phyloP scores from a whole-genome alignment of 2,329 filamentous ascomycete genomes.

The Scedosporium aurantiacum region DNA sequence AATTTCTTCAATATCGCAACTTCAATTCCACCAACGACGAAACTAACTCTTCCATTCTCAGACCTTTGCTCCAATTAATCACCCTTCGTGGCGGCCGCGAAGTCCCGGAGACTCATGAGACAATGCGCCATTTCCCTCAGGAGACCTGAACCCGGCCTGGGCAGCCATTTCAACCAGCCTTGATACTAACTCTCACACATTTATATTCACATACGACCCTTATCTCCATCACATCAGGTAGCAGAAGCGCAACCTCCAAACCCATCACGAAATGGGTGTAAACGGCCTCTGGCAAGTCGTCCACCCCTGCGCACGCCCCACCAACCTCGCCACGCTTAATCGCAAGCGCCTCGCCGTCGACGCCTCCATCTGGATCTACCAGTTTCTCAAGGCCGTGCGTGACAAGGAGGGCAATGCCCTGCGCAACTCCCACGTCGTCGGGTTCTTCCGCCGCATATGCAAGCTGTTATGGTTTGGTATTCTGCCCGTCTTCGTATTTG shows the following conservation, averaged over 20 bases:
- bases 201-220: neutral
- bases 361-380: conserved; percentile 99
- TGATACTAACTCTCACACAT: neutral
- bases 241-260: neutral
- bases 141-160: conserved; percentile 1
- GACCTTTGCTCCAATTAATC: neutral
- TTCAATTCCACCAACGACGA: neutral
- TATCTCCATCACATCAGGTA: neutral
- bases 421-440: conserved; percentile 89
- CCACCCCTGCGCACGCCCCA: conserved; percentile 88
- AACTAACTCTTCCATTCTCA: neutral
- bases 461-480: conserved; percentile 96
- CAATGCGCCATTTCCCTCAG: neutral
- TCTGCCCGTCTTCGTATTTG: conserved; percentile 93
- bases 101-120: neutral
- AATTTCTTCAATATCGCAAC: neutral
- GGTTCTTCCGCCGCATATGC: conserved; percentile 97
- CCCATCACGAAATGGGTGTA: conserved; percentile 71
- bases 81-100: too few species aligned
- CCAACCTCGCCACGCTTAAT: conserved; percentile 92
- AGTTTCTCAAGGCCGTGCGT: conserved; percentile 96
- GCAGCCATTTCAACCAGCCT: neutral
- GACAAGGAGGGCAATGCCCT: conserved; percentile 97
- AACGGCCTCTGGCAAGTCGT: conserved; percentile 95
- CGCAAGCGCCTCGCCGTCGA: conserved; percentile 93